Evolutionary conservation across 2,329 filamentous ascomycete genomes (phyloP).

Genomic region (Bipolaris bicolor): DNA sequence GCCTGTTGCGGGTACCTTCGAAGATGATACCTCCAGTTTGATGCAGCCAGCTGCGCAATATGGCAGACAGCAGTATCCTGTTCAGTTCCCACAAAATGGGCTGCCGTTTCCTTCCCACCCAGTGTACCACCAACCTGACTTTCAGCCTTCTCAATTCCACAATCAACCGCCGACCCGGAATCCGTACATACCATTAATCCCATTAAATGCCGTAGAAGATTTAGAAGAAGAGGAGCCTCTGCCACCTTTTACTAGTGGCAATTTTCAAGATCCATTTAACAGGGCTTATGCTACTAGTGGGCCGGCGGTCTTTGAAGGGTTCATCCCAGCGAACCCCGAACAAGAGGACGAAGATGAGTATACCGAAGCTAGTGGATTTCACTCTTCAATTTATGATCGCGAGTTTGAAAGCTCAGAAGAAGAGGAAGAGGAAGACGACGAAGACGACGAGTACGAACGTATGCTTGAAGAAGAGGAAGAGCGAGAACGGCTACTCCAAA

Average conservation of each 20-base stretch:
- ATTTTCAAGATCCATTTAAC: conserved; percentile 31
- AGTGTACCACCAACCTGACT: conserved; percentile 22
- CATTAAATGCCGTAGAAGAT: conserved; percentile 31
- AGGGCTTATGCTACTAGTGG: conserved; percentile 32
- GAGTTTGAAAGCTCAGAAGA: conserved; percentile 38
- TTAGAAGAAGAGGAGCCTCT: conserved; percentile 21
- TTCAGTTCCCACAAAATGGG: conserved; percentile 21
- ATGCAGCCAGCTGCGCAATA: conserved; percentile 16
- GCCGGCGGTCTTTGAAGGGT: conserved; percentile 49
- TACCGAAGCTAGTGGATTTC: conserved; percentile 28
- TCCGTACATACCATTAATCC: conserved; percentile 30
- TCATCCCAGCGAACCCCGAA: conserved; percentile 44
- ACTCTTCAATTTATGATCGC: conserved; percentile 27
- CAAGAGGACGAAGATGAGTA: conserved; percentile 44
- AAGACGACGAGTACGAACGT: conserved; percentile 35
- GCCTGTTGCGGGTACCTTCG: conserved; percentile 29
- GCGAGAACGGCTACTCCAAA: conserved; percentile 36
- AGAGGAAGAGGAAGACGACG: conserved; percentile 37
- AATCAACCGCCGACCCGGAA: conserved; percentile 16
- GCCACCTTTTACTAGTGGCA: conserved; percentile 19
- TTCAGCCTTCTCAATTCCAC: conserved; percentile 14
- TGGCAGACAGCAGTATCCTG: conserved; percentile 22
- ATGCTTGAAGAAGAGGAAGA: conserved; percentile 35
- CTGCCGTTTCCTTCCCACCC: conserved; percentile 28
- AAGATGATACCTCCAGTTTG: conserved; percentile 20